Conservation (phyloP, 768 basidiomycete species). For the Collybiopsis luxurians region DNA sequence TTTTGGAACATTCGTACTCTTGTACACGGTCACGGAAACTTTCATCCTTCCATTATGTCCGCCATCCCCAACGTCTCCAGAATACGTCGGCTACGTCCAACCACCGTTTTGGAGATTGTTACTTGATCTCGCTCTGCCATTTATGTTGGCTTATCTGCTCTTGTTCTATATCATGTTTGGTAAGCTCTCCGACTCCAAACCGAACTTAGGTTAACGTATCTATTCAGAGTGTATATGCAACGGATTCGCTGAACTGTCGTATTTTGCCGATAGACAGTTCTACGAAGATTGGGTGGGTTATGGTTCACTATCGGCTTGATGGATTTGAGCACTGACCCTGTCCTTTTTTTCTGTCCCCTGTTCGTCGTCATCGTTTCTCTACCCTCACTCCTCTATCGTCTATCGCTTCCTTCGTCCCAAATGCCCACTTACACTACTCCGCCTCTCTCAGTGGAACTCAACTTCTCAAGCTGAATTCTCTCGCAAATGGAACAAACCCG, state of each 20-base stretch:
- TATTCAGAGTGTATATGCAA: conserved; percentile 90
- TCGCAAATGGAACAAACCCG: conserved; percentile 98
- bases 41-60: conserved; percentile 88
- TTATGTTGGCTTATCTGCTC: conserved; percentile 89
- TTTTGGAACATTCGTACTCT: conserved; percentile 93
- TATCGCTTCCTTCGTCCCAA: no score
- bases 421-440: neutral
- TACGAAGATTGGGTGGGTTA: conserved; percentile 89
- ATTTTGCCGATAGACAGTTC: conserved; percentile 95
- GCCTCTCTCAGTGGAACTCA: conserved; percentile 75
- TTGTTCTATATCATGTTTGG: conserved; percentile 87
- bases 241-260: conserved; percentile 89
- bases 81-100: conserved; percentile 27
- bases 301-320: no score
- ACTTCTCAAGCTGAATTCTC: conserved; percentile 97
- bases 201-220: neutral
- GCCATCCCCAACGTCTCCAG: conserved; percentile 17
- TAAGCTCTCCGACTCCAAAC: conserved; percentile 24
- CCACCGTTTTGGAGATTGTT: conserved; percentile 75
- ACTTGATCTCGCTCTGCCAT: conserved; percentile 86
- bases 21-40: conserved; percentile 90
- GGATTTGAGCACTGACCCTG: no score
- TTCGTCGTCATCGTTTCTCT: neutral
- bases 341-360: no score
- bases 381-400: neutral